Evolutionary conservation across 169 alveolate genomes (phyloP), one percentile per base, ranked within the genome.

Genomic region (Babesia bovis): DNA sequence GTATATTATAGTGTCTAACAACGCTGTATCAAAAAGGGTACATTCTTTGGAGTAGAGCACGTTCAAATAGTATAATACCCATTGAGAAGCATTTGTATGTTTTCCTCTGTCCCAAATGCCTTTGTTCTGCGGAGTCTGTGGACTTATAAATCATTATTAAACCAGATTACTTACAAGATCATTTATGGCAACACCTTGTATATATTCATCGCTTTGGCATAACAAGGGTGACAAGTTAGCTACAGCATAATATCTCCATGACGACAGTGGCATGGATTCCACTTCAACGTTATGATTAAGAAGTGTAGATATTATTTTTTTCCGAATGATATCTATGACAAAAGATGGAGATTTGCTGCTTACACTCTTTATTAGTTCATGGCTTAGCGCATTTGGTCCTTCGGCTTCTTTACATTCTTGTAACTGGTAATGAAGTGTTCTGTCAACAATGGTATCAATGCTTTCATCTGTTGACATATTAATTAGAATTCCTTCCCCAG

Each of bases 401-500:
- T 30, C 13, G n/a, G 38, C 17, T 12, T 25, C 73, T 38, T 3
- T 15, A n/a, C 17, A 25, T 0, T 33, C 30, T 1, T n/a, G 32
- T 38, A 12, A 9, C 30, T 7, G 32, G 1, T 63, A 42, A n/a
- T 42, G 0, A 7, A 63, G 42, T 1, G 17, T 60, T 0, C 28
- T 30, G 49, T 63, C 41, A 33, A 63, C 0, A 15, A 33, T 35
- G n/a, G 49, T 63, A 2, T 28, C 2, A 2, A 49, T 15, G 26
- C 61, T 63, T 5, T 63, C 47, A 15, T 60, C 63, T 32, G 36
- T 32, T 17, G 44, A 28, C 63, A 45, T 35, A 38, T 59, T 51
- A 7, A 78, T 53, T 32, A 67, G 40, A 26, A 41, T 25, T 44
- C 73, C 87, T 23, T 68, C 65, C 12, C 87, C 87, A 50, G 59